Evolutionary conservation across 768 basidiomycete species (phyloP), one percentile per base, ranked within the genome.

Genomic region (Xerocomus potaroensis): DNA sequence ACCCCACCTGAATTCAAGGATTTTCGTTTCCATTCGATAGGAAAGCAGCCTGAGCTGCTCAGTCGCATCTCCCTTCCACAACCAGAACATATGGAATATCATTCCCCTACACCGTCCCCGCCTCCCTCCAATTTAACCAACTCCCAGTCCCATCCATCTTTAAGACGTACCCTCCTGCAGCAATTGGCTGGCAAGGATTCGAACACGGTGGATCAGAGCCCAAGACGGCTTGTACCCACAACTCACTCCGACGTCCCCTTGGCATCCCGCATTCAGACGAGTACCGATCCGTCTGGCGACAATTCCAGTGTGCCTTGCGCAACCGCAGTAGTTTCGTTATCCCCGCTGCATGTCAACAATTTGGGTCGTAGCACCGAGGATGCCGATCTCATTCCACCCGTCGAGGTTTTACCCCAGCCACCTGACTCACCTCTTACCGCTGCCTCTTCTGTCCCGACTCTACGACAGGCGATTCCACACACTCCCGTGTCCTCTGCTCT

Each of bases 21-120:
- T 43, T 71, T 82, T 57, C 68, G 65, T 22, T 84, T 83, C 58
- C 61, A 53, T 10, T 72, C 62, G 4, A 84, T 84, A 32, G 81
- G 81, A 23, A 72, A 77, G 55, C 62, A 67, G 48, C 80, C 81
- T 0, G 63, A 68, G 12, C 65, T 84, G 16, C 68, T 83, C 22
- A 72, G 69, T 50, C 77, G 82, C 19, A 66, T 83, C 29, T 70
- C 75, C 26, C 58, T 60, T 31, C 57, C 66, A 3, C 58, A 65
- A 34, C 57, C 66, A 19, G 61, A 62, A 34, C 37, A 52, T 5
- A 30, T 18, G 2, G 38, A 44, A 5, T 67, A 69, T 43, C 61
- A 58, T 43, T 63, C 64, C 5, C 63, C 64, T 6, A 54, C 58
- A 0, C 53, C 59, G 3, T 43, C 56, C 29, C 43, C 43, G 4